Conservation (phyloP, 805 yeast genomes). For the Cyberlindnera meyerae region DNA sequence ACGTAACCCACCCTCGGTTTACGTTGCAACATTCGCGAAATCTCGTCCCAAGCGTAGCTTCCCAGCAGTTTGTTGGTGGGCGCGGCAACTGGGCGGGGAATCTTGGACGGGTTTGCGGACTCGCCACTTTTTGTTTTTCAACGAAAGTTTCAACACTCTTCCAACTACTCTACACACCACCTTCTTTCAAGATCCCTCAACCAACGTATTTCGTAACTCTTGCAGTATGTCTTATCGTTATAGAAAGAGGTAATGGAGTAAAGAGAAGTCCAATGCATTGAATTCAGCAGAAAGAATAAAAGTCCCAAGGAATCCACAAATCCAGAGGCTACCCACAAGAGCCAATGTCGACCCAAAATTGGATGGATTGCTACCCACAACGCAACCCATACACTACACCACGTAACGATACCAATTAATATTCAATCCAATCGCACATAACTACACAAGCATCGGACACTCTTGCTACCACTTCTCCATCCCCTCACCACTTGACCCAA, state of each 20-base stretch:
- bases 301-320: too few species aligned
- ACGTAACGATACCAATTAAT: too few species aligned
- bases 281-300: not conserved
- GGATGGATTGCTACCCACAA: too few species aligned
- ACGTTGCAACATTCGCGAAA: slow-evolving; percentile 2
- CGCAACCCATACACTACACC: too few species aligned
- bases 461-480: too few species aligned
- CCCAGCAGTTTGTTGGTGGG: too few species aligned
- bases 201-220: slow-evolving; percentile 20
- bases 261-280: too few species aligned
- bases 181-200: slow-evolving; percentile 11
- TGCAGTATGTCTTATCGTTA: slow-evolving; percentile 19
- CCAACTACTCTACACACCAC: slow-evolving; percentile 5
- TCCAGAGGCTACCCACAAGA: too few species aligned
- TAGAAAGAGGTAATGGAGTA: not conserved
- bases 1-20: slow-evolving; percentile 7
- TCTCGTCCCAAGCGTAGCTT: not conserved
- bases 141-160: slow-evolving; percentile 18
- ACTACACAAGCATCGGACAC: too few species aligned
- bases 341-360: too few species aligned
- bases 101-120: not conserved
- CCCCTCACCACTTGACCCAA: too few species aligned
- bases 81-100: slow-evolving; percentile 1
- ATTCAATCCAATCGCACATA: too few species aligned
- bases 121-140: slow-evolving; percentile 14